phyloP scores from a whole-genome alignment of 1,139 yeast species.

The Taphrina sp. region DNA sequence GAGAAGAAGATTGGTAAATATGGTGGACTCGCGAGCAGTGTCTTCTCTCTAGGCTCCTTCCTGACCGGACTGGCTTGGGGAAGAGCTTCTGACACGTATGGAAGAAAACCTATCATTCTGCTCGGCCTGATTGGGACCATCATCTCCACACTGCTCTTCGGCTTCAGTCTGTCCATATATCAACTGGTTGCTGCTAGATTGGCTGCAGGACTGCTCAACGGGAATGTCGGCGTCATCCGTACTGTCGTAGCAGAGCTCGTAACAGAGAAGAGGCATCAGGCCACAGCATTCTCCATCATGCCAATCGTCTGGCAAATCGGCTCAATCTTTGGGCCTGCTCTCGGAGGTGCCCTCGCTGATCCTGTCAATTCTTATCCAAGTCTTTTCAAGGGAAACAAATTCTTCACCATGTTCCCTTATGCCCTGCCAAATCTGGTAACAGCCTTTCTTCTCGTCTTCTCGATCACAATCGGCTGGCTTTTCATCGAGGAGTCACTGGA shows the following conservation, averaged over 20 bases:
- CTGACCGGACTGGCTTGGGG: slow-evolving; percentile 63
- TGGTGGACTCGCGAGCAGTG: slow-evolving; percentile 35
- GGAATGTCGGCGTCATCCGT: slow-evolving; percentile 61
- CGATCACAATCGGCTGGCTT: slow-evolving; percentile 50
- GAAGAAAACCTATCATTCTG: slow-evolving; percentile 59
- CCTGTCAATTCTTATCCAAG: slow-evolving; percentile 44
- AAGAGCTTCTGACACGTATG: slow-evolving; percentile 53
- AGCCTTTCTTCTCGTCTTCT: slow-evolving; percentile 38
- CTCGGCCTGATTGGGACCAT: slow-evolving; percentile 56
- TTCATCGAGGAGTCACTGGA: slow-evolving; percentile 58
- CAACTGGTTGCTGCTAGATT: slow-evolving; percentile 56
- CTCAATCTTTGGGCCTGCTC: slow-evolving; percentile 57
- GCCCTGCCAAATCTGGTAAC: slow-evolving; percentile 58
- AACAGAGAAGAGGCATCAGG: slow-evolving; percentile 57
- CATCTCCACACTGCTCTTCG: slow-evolving; percentile 53
- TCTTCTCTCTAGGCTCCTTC: slow-evolving; percentile 49
- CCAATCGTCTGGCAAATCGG: slow-evolving; percentile 63
- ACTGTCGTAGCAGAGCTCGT: slow-evolving; percentile 63
- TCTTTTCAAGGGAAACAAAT: slow-evolving; percentile 37
- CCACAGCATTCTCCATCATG: slow-evolving; percentile 59
- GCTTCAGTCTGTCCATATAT: slow-evolving; percentile 53
- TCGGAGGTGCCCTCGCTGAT: slow-evolving; percentile 51
- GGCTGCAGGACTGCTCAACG: slow-evolving; percentile 58
- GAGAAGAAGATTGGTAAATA: slow-evolving; percentile 30
- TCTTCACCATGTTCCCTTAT: slow-evolving; percentile 54